Base-by-base conservation (phyloP, 257 asterid genomes). In the Solanum pinnatisectum region DNA sequence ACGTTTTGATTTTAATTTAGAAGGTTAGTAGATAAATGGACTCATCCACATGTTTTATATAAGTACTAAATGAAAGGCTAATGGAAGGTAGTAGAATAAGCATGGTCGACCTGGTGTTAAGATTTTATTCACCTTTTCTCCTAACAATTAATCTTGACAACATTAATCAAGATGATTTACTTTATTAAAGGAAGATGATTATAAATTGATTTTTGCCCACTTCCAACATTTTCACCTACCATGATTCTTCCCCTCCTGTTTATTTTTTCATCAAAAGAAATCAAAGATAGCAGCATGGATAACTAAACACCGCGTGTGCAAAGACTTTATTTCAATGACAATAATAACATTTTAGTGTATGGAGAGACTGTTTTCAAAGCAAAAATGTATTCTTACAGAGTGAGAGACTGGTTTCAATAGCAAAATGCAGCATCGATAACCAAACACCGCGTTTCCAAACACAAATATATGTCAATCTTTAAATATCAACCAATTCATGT, bases 241-340 rank as follows among this genome's bases (percentile, higher is more conserved):
- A 71, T 60, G 88, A 79, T 72, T 56, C 84, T 44, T 87, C 37
- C 63, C 32, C 76, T 73, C 60, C 35, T 84, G 39, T n/a, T 22
- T 39, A n/a, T 4, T n/a, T 63, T 65, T 42, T 59, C 68, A 59
- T 56, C 39, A 46, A 63, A 30, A 68, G 35, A 14, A 79, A 39
- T 84, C 68, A 59, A 71, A 84, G 13, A 32, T 71, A 22, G 14
- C 33, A 79, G 87, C 37, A 77, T 90, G 87, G 89, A 90, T 91
- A 89, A 88, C 91, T 89, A 84, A 56, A 79, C 49, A 74, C 10
- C 30, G 2, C 30, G 32, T 37, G 10, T 37, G 1, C 52, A 36
- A 10, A 36, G 18, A 22, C n/a, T 74, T 74, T 22, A 73, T 35
- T 72, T 63, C 32, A n/a, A 63, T 12, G 8, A 63, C 15, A 63